phyloP scores from a whole-genome alignment of 495 filamentous ascomycete species.

The Podospora australis region DNA sequence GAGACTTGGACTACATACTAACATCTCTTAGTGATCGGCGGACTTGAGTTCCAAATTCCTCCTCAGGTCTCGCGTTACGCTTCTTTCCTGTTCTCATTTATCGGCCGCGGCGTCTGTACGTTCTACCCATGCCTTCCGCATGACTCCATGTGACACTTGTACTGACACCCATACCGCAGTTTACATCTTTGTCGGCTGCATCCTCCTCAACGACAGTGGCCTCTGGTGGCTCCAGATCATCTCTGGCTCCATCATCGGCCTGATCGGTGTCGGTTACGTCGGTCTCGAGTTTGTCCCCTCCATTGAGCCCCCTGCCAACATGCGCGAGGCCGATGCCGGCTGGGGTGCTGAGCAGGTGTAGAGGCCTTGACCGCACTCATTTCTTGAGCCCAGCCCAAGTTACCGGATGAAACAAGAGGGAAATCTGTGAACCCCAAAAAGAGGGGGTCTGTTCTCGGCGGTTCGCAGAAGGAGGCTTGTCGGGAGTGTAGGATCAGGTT shows the following conservation, averaged over 20 bases:
- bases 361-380: neutral
- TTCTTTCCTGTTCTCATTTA: slow-evolving; percentile 94
- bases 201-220: slow-evolving; percentile 59
- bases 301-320: slow-evolving; percentile 96
- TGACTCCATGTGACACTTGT: neutral
- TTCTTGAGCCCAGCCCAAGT: no score
- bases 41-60: slow-evolving; percentile 91
- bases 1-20: neutral
- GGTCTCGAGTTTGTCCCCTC: slow-evolving; percentile 89
- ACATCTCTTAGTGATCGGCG: slow-evolving; percentile 44
- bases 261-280: slow-evolving; percentile 72
- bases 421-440: no score
- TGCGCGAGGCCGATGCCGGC: slow-evolving; percentile 82
- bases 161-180: slow-evolving; percentile 46
- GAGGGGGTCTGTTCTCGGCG: no score
- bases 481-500: no score
- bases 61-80: slow-evolving; percentile 89
- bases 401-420: no score
- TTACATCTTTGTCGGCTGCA: slow-evolving; percentile 90
- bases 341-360: slow-evolving; percentile 92
- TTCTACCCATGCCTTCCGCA: slow-evolving; percentile 16
- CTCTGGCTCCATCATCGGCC: slow-evolving; percentile 63
- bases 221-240: slow-evolving; percentile 57
- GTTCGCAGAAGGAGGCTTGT: no score
- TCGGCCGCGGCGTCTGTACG: slow-evolving; percentile 92